A percentile compares a stretch with the other conserved stretches of the same genome.
Evolutionary conservation across 768 basidiomycete species (phyloP).

Genomic region (Serendipita vermifera): DNA sequence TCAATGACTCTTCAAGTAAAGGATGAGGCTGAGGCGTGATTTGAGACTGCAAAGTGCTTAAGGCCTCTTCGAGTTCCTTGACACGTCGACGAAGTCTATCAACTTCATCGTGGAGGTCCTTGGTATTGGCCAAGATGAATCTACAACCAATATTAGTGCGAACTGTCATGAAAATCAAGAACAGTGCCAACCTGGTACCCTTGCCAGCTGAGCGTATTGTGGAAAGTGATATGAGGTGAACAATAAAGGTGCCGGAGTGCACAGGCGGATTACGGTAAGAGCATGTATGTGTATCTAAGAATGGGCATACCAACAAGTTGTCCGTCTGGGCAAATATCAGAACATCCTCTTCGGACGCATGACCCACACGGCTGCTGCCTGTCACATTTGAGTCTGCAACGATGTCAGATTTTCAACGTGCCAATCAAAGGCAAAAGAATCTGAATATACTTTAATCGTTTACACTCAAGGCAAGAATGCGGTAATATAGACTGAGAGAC

Average conservation of each 20-base stretch:
- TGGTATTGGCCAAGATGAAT: conserved; percentile 4
- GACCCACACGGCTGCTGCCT: background rate
- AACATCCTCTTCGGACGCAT: conserved; percentile 1
- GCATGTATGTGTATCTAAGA: no score
- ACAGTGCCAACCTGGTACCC: background rate
- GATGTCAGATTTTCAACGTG: no score
- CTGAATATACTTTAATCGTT: background rate
- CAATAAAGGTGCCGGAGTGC: no score
- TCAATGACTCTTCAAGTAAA: background rate
- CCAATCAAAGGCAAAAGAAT: no score
- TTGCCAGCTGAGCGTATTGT: no score
- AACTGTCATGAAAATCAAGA: no score
- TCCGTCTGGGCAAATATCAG: conserved; percentile 6
- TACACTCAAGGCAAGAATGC: background rate
- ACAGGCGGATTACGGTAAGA: no score
- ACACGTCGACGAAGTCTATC: background rate
- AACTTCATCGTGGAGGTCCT: conserved; percentile 1
- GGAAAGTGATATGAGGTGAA: no score
- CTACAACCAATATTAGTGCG: no score
- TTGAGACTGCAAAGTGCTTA: background rate
- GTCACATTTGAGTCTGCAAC: conserved; percentile 7
- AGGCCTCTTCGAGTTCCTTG: background rate
- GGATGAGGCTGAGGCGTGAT: conserved; percentile 3
- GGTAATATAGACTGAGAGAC: background rate
- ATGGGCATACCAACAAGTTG: no score